Evolutionary conservation across 139 green algal genomes (phyloP).

Genomic region (Coccomyxa sp.): DNA sequence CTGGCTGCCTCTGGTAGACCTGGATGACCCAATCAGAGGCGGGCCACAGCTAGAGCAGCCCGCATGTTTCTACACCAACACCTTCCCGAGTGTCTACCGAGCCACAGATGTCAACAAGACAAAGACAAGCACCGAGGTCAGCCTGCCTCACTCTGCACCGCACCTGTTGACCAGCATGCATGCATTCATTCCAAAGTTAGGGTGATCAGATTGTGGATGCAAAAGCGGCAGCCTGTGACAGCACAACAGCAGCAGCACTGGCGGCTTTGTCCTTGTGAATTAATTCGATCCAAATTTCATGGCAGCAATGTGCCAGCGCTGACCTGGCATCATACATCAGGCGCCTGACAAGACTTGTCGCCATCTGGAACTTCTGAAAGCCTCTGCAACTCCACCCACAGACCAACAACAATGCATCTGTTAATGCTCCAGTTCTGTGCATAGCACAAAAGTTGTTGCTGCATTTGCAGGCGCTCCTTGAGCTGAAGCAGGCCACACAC

Average conservation of each 20-base stretch:
- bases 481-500: slow-evolving; percentile 12
- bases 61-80: slow-evolving; percentile 48
- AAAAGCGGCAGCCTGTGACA: too few species aligned
- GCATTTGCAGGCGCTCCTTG: slow-evolving; percentile 15
- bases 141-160: neutral
- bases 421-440: neutral
- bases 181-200: too few species aligned
- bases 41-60: slow-evolving; percentile 1
- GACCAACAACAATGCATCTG: neutral
- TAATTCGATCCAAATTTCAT: too few species aligned
- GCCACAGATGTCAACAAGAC: slow-evolving; percentile 1
- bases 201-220: too few species aligned
- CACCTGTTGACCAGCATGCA: neutral
- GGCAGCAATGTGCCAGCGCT: too few species aligned
- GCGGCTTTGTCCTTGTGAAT: neutral
- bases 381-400: too few species aligned
- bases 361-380: too few species aligned
- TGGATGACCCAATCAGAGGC: neutral
- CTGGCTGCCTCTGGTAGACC: slow-evolving; percentile 28
- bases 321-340: too few species aligned
- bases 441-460: neutral
- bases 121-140: neutral
- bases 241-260: neutral
- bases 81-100: slow-evolving; percentile 20
- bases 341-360: too few species aligned